Evolutionary conservation across 139 green algal genomes (phyloP), one percentile per base, ranked within the genome.

Genomic region (Tetradesmus obliquus): DNA sequence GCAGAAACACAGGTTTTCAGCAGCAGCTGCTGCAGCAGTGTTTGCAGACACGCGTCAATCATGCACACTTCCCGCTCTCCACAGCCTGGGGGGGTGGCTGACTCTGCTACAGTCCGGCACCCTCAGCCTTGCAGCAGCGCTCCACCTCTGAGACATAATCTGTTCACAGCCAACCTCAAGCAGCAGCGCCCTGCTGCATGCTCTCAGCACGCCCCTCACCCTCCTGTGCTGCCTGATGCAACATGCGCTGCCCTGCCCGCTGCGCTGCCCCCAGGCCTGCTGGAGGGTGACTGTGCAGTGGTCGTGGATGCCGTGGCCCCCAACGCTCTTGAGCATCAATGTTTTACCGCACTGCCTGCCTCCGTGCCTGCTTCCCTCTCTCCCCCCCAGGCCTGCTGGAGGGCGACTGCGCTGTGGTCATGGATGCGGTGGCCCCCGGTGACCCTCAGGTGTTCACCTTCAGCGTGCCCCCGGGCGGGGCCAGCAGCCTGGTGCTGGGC

Each of bases 401-500:
- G 5, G 60, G 62, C 5, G 69, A 10, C 32, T 89, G 84, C 84
- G 17, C 5, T 0, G 32, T 89, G 13, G 2, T 7, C 0, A 58
- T 89, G 60, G 7, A 60, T 13, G 9, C 5, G 1, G 9, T 89
- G 62, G 32, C 10, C 3, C 84, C 74, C 7, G 32, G 51, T 24
- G 60, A 89, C 32, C 84, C 84, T 3, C 84, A 89, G 84, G 13
- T 89, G 7, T 89, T 89, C 62, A 81, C 19, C 19, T 89, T 89
- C 60, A 81, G 5, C n/a, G 32, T 89, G 55, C 24, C 60, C 45
- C 51, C 69, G 24, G 74, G 74, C 17, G 69, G 45, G 8, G 45
- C 55, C 20, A 83, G 83, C 45, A 90, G 69, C 53, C 51, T 58
- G 17, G n/a, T 53, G 5, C 45, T 90, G 5, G 54, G 12, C 22